Percentiles rank a stretch among this genome's conserved stretches.
Evolutionary conservation across 2,329 filamentous ascomycete species (phyloP).

Genomic region (Beauveria varroae): DNA sequence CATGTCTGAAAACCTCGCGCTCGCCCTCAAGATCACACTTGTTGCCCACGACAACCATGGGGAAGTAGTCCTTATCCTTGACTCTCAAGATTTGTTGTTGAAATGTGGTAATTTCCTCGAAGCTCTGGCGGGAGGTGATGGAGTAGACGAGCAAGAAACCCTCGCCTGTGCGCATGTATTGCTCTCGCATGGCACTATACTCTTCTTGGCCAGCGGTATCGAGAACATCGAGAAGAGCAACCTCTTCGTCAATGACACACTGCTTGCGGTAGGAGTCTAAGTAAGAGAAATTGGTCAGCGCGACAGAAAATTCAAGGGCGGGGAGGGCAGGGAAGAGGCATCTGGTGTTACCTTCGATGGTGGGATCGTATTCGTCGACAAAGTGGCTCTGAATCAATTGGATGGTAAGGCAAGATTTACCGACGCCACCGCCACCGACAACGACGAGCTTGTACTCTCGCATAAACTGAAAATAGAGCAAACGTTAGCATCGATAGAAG

Average conservation of each 20-base stretch:
- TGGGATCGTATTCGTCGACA: constrained; percentile 98
- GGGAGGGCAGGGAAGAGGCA: neutral
- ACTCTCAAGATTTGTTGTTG: constrained; percentile 97
- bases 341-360: constrained; percentile 76
- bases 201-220: constrained; percentile 98
- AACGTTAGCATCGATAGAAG: neutral
- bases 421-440: constrained; percentile 94
- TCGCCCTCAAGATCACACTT: constrained; percentile 97
- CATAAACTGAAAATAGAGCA: constrained; percentile 52
- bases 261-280: constrained; percentile 99
- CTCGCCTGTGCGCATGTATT: constrained; percentile 99
- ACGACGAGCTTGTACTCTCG: constrained; percentile 95
- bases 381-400: constrained; percentile 95
- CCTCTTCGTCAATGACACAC: constrained; percentile 97
- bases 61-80: constrained; percentile 99
- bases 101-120: constrained; percentile 97
- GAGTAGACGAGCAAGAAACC: constrained; percentile 97
- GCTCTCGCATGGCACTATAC: constrained; percentile 98
- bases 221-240: constrained; percentile 92
- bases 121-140: constrained; percentile 94
- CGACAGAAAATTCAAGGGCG: neutral
- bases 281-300: neutral
- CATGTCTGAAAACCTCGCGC: constrained; percentile 84
- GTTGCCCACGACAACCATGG: constrained; percentile 97
- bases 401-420: constrained; percentile 98